Conservation (phyloP, 2,329 filamentous ascomycete species). For the Trichoderma asperellum region DNA sequence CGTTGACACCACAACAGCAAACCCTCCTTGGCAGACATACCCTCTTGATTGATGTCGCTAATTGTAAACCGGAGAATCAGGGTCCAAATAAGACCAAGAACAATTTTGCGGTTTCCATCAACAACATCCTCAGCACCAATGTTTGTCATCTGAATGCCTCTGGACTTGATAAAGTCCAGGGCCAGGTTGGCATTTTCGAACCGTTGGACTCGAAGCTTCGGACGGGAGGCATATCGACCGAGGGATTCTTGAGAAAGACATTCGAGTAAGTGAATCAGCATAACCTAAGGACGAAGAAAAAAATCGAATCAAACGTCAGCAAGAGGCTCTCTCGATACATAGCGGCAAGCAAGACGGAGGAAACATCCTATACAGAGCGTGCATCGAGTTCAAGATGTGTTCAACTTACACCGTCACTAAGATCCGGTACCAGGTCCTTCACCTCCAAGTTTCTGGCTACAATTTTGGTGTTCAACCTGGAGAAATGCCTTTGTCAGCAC, state of each 20-base stretch:
- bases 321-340: not conserved
- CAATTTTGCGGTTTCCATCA: constrained; percentile 96
- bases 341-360: no score
- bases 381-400: not conserved
- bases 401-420: constrained; percentile 85
- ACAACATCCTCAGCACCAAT: constrained; percentile 98
- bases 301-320: constrained; percentile 29
- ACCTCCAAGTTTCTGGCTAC: constrained; percentile 77
- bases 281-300: constrained; percentile 62
- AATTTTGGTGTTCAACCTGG: constrained; percentile 94
- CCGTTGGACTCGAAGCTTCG: constrained; percentile 91
- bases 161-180: constrained; percentile 87
- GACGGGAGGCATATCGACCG: constrained; percentile 93
- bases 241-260: constrained; percentile 93
- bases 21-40: constrained; percentile 96
- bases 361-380: not conserved
- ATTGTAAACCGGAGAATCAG: constrained; percentile 98
- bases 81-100: constrained; percentile 96
- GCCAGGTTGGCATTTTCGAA: constrained; percentile 99
- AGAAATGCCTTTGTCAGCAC: not conserved
- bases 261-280: constrained; percentile 96
- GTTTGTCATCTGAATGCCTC: constrained; percentile 96
- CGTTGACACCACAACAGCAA: constrained; percentile 95
- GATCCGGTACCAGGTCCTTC: constrained; percentile 83
- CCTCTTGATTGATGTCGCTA: constrained; percentile 97